A percentile compares a stretch with the other conserved stretches of the same genome.
These are phyloP conservation scores for Coemansia interrupta DNA, from an alignment of 192 early-diverging fungal genomes.

Conservation along the genomic window DNA sequence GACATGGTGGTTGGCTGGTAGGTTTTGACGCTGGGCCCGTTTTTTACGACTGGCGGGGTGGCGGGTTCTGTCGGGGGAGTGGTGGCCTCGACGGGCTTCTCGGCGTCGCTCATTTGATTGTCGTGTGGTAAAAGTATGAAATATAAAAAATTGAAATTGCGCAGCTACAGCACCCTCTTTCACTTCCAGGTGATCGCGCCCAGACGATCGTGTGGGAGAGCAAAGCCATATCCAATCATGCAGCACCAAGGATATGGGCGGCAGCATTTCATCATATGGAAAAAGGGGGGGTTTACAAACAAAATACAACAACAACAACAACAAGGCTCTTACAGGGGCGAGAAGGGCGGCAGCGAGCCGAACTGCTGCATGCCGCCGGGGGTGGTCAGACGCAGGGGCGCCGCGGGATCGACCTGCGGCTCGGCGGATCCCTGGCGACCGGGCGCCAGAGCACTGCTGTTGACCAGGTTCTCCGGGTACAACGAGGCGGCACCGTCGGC, in stretches of 20 bases:
- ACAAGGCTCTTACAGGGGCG: not conserved
- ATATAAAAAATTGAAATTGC: not conserved
- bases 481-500: slow-evolving; percentile 19
- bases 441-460: slow-evolving; percentile 34
- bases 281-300: not conserved
- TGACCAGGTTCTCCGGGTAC: slow-evolving; percentile 41
- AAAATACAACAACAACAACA: not conserved
- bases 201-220: no score
- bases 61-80: not conserved
- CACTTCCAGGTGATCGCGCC: no score
- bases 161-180: no score
- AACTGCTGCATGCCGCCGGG: slow-evolving; percentile 36
- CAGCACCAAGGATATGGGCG: no score
- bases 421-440: not conserved
- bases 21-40: slow-evolving; percentile 24
- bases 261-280: no score
- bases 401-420: slow-evolving; percentile 12
- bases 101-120: not conserved
- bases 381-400: slow-evolving; percentile 23
- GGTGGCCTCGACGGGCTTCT: not conserved
- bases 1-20: slow-evolving; percentile 29
- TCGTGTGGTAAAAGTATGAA: not conserved
- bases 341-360: slow-evolving; percentile 37
- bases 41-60: not conserved
- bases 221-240: no score